Evolutionary conservation across 2,329 filamentous ascomycete genomes (phyloP), one percentile per base, ranked within the genome.

Genomic region (Elsinoe batatas): DNA sequence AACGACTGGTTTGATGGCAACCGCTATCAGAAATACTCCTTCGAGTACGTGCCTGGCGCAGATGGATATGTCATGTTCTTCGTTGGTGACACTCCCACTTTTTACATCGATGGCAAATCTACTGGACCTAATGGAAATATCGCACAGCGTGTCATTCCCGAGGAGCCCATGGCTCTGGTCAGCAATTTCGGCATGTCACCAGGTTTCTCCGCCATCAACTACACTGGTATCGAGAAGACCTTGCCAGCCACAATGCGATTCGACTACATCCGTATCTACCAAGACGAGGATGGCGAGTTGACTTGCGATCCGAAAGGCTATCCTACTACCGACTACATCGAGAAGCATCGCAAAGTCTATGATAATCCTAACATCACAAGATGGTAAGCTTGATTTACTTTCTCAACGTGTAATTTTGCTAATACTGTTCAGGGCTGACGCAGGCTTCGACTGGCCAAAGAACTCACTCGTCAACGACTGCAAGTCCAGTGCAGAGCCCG

Each of bases 241-340:
- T 79, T 77, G 57, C 78, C 75, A 0, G 73, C 77, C 0, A 68
- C 76, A 13, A 76, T 80, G 74, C 69, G 75, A 18, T 66, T 81
- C 32, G 78, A 80, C 59, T 79, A 80, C 61, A 74, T 80, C 12
- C 69, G 78, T 5, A 74, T 75, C 64, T 81, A 80, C 61, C 78
- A 80, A 63, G 72, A 74, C 57, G 66, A 70, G 53, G 77, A 73
- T 2, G 59, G 75, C 54, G 67, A 70, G 54, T 69, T 70, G 56
- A 80, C 77, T 11, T 80, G 78, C 63, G 78, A 80, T 64, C 78
- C 77, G 6, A 72, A 72, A 1, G 77, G 76, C 3, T 78, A 74
- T 58, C 73, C 76, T 58, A 79, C 76, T 2, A 78, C 76, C 0
- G 62, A 74, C 54, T 79, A 78, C 56, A 78, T 79, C 61, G 66